Evolutionary conservation across 176 grass and related monocot genomes (phyloP), one percentile per base, ranked within the genome.

Genomic region (Bothriochloa decipiens): DNA sequence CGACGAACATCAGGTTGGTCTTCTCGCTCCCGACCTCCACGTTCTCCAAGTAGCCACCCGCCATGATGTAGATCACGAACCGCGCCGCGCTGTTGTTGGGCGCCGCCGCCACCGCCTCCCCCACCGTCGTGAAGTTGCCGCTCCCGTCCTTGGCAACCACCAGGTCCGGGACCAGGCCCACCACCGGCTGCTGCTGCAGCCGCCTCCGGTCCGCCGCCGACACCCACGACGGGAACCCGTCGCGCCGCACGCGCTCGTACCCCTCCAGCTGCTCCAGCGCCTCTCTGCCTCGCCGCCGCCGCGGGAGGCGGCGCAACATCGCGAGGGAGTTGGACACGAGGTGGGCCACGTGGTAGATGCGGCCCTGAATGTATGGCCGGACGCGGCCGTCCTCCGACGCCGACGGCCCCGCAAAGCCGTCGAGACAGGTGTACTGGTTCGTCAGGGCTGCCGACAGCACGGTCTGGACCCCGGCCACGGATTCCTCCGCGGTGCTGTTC

Each of bases 131-230:
- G 92, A 95, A 97, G 79, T 93, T 83, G 10, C 95, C 91, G 67
- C 91, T 98, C 82, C 95, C 95, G 80, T 98, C 95, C 89, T 90
- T 98, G 15, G 95, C 92, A 52, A 98, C 95, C 88, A 97, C 90
- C 50, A 76, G 6, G 69, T 97, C 50, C 18, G 86, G 40, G 22
- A 2, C 1, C 10, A 2, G 33, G n/a, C n/a, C n/a, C 33, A 1
- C 67, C 47, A 17, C 47, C 49, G 16, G 47, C 26, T 6, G 3
- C 60, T 64, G 50, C 83, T 39, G 78, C 84, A 97, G 83, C 74
- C 85, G 74, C 82, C 87, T 71, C 36, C 95, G 76, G 68, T 97
- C 95, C 20, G 41, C 62, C 0, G 22, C 16, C 17, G 84, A 71
- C 26, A 97, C 46, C 95, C 95, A 97, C 74, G 80, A 3, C 47